phyloP scores from a whole-genome alignment of 345 rosid genomes.

The Reutealis trisperma region DNA sequence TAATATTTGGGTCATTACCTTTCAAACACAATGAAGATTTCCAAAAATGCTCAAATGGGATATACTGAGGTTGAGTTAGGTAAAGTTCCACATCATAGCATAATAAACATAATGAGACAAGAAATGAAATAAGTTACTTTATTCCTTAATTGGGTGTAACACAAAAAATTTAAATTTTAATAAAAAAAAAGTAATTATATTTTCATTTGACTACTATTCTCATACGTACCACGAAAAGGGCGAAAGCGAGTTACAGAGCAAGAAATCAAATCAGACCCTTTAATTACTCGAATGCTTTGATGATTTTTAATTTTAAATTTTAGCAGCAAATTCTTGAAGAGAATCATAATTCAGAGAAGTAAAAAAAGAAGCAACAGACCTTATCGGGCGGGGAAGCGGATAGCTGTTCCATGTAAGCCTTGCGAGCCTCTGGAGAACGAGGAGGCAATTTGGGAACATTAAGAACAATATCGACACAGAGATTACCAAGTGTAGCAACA shows the following conservation, averaged over 20 bases:
- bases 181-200: not conserved
- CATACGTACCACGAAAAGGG: no score
- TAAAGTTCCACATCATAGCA: no score
- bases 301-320: not conserved
- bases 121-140: not conserved
- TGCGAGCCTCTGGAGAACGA: conserved; percentile 48
- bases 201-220: not conserved
- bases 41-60: not conserved
- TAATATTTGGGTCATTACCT: not conserved
- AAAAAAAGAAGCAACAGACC: conserved; percentile 39
- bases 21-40: not conserved
- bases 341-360: not conserved
- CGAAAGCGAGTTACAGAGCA: not conserved
- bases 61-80: not conserved
- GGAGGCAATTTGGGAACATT: conserved; percentile 82
- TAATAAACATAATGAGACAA: no score
- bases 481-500: conserved; percentile 86
- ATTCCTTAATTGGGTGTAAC: not conserved
- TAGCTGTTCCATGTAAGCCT: conserved; percentile 66
- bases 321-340: not conserved
- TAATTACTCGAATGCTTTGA: not conserved
- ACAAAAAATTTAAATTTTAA: no score
- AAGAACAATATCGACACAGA: conserved; percentile 93
- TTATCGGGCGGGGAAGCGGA: conserved; percentile 85
- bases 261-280: not conserved